These are phyloP conservation scores for Garcia nutans DNA, from an alignment of 345 rosid species.

Conservation along the genomic window DNA sequence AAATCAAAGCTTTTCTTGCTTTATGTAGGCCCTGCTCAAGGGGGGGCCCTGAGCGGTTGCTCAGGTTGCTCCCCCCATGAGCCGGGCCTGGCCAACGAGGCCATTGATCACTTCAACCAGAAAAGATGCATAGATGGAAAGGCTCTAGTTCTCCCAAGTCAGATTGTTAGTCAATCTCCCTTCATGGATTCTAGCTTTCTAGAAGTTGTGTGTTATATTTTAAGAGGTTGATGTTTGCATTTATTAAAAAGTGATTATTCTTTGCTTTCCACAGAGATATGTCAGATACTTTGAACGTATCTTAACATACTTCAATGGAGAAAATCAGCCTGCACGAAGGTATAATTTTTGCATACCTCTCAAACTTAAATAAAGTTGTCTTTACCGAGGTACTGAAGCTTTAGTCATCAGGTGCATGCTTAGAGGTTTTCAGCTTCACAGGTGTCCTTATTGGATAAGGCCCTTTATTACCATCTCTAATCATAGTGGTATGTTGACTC, in stretches of 20 bases:
- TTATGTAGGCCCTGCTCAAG: too few relatives aligned
- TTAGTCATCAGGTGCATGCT: conserved; percentile 67
- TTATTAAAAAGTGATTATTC: not conserved
- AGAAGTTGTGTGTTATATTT: not conserved
- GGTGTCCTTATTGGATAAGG: conserved; percentile 85
- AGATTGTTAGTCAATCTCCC: conserved; percentile 60
- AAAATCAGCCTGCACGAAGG: conserved; percentile 74
- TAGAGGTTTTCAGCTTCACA: conserved; percentile 78
- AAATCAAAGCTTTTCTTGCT: too few relatives aligned
- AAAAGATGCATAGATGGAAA: conserved; percentile 90
- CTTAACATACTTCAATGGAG: conserved; percentile 79
- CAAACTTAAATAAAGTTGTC: not conserved
- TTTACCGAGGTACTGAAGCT: conserved; percentile 10
- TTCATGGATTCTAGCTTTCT: conserved; percentile 19
- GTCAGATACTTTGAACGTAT: conserved; percentile 76
- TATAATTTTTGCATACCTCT: conserved; percentile 28
- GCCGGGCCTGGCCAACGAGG: conserved; percentile 38
- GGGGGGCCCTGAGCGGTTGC: too few relatives aligned
- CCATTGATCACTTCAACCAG: conserved; percentile 78
- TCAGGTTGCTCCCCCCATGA: too few relatives aligned
- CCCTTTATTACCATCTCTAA: conserved; percentile 74
- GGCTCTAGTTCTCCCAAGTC: conserved; percentile 91
- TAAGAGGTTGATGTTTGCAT: conserved; percentile 3
- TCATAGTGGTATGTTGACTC: conserved; percentile 51
- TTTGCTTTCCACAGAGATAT: conserved; percentile 52